These are phyloP conservation scores for Teratosphaeria nubilosa DNA, from an alignment of 2,329 filamentous ascomycete genomes.

Conservation along the genomic window DNA sequence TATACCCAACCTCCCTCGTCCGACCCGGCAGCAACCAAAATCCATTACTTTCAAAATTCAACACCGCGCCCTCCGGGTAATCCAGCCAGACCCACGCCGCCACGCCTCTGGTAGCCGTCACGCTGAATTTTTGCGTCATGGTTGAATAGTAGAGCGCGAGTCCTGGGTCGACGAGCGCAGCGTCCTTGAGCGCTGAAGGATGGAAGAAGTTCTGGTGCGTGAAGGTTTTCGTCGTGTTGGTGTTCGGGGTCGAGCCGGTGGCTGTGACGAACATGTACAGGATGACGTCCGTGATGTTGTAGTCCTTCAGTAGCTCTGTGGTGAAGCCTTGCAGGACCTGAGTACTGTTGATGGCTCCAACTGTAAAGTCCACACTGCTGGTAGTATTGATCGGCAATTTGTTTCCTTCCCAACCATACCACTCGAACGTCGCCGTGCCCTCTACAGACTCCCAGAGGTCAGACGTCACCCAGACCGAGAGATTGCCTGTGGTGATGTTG, in stretches of 20 bases:
- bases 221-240: constrained; percentile 31
- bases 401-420: constrained; percentile 43
- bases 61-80: constrained; percentile 39
- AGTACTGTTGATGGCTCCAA: constrained; percentile 46
- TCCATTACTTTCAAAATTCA: constrained; percentile 44
- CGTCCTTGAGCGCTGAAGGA: constrained; percentile 35
- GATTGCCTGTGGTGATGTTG: constrained; percentile 37
- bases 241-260: constrained; percentile 39
- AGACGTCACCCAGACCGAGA: constrained; percentile 47
- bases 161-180: constrained; percentile 41
- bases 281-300: constrained; percentile 29
- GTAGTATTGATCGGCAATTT: constrained; percentile 31
- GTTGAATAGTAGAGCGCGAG: constrained; percentile 30
- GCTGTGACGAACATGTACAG: constrained; percentile 37
- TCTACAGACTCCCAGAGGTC: constrained; percentile 44
- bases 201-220: constrained; percentile 43
- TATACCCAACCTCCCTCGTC: constrained; percentile 36
- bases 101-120: constrained; percentile 39
- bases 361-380: constrained; percentile 27
- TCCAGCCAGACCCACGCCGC: constrained; percentile 48
- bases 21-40: constrained; percentile 41
- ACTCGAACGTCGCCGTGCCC: constrained; percentile 40
- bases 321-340: constrained; percentile 33
- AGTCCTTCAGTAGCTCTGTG: constrained; percentile 23
- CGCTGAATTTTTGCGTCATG: constrained; percentile 30